These are phyloP conservation scores for Sanghuangporus weigelae DNA, from an alignment of 1,284 basidiomycete species.

Conservation along the genomic window DNA sequence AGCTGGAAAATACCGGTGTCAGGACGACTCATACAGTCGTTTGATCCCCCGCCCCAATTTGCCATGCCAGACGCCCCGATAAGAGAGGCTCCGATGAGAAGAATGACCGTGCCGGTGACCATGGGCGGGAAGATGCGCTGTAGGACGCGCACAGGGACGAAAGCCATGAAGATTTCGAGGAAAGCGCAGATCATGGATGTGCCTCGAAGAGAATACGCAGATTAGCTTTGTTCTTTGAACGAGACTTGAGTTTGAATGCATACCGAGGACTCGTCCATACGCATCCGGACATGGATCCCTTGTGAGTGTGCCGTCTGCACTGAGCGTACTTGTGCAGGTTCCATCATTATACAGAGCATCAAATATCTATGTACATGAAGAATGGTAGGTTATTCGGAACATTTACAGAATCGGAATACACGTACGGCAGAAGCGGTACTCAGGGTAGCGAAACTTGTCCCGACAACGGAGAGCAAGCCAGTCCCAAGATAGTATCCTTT, in stretches of 20 bases:
- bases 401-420: slow-evolving; percentile 6
- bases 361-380: slow-evolving; percentile 41
- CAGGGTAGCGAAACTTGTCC: slow-evolving; percentile 79
- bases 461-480: slow-evolving; percentile 80
- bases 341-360: slow-evolving; percentile 74
- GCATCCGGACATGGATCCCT: slow-evolving; percentile 72
- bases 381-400: background rate
- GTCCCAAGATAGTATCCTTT: slow-evolving; percentile 66
- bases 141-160: slow-evolving; percentile 59
- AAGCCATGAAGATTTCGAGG: slow-evolving; percentile 75
- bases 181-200: slow-evolving; percentile 77
- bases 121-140: slow-evolving; percentile 77
- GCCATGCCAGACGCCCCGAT: slow-evolving; percentile 70
- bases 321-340: slow-evolving; percentile 61
- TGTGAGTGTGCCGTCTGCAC: slow-evolving; percentile 54
- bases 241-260: slow-evolving; percentile 14
- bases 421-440: slow-evolving; percentile 66
- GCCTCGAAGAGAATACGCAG: slow-evolving; percentile 33
- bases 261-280: slow-evolving; percentile 71
- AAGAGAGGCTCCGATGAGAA: slow-evolving; percentile 74
- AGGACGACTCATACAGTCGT: slow-evolving; percentile 57
- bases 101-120: slow-evolving; percentile 72
- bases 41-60: slow-evolving; percentile 82
- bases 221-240: slow-evolving; percentile 1
- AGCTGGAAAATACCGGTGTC: slow-evolving; percentile 59